Evolutionary conservation across 345 rosid species (phyloP).

Genomic region (Raphanus raphanistrum): DNA sequence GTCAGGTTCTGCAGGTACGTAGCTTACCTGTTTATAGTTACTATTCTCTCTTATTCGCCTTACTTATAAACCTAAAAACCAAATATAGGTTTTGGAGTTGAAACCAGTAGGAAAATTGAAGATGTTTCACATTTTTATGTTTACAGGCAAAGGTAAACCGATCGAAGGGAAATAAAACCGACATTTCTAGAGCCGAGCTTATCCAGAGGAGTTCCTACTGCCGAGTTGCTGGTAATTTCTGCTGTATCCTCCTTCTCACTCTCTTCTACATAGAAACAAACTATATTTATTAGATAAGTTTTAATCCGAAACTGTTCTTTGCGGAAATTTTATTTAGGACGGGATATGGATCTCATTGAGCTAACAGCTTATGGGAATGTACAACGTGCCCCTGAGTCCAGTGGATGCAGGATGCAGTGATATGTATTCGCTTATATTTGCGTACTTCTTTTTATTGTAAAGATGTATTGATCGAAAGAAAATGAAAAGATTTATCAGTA

Average conservation of each 20-base stretch:
- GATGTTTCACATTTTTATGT: not conserved
- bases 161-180: constrained; percentile 84
- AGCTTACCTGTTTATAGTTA: not conserved
- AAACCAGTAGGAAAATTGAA: not conserved
- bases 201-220: constrained; percentile 85
- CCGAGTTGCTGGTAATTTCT: constrained; percentile 71
- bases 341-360: constrained; percentile 93
- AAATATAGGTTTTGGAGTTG: not conserved
- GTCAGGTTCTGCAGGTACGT: constrained; percentile 90
- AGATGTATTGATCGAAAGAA: not conserved
- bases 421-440: not conserved
- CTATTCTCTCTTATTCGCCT: not conserved
- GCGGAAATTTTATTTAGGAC: constrained; percentile 41
- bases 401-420: constrained; percentile 87
- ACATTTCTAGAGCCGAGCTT: constrained; percentile 79
- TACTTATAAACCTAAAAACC: not conserved
- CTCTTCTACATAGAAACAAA: not conserved
- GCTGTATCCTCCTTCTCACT: not conserved
- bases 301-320: not conserved
- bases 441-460: not conserved
- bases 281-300: not conserved
- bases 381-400: constrained; percentile 54
- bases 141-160: constrained; percentile 81
- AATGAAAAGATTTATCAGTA: not conserved
- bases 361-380: constrained; percentile 88